Evolutionary conservation across 1,139 yeast genomes (phyloP).

Genomic region (Blastobotrys aristatus): DNA sequence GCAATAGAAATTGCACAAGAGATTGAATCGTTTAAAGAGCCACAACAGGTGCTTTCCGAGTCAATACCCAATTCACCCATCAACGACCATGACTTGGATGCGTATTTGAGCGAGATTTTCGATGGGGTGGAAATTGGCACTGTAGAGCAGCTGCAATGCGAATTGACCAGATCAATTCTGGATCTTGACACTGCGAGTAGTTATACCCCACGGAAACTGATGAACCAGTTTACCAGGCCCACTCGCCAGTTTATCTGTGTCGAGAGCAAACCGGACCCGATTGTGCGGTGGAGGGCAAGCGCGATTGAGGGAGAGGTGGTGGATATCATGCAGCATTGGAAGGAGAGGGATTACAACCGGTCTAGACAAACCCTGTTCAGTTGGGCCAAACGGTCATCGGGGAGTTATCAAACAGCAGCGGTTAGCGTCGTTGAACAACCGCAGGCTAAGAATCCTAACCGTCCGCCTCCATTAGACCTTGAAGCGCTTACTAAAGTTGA

Average conservation of each 20-base stretch:
- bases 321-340: constrained; percentile 21
- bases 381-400: constrained; percentile 14
- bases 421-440: no score
- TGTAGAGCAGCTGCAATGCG: background rate
- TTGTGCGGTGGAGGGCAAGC: constrained; percentile 23
- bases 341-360: constrained; percentile 14
- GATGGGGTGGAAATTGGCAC: background rate
- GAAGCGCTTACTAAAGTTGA: no score
- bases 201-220: constrained; percentile 23
- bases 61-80: no score
- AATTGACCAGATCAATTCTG: background rate
- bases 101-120: background rate
- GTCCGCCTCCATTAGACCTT: constrained; percentile 1
- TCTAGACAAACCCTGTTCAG: constrained; percentile 16
- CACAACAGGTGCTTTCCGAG: no score
- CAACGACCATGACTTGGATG: constrained; percentile 2
- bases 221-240: constrained; percentile 28
- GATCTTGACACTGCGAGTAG: constrained; percentile 1
- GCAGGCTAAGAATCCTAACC: background rate
- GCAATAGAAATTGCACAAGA: no score
- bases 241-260: constrained; percentile 28
- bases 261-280: constrained; percentile 24
- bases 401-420: no score
- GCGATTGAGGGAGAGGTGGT: constrained; percentile 21
- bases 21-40: no score